phyloP scores from a whole-genome alignment of 2,329 filamentous ascomycete genomes.

The Fusarium burgessii region DNA sequence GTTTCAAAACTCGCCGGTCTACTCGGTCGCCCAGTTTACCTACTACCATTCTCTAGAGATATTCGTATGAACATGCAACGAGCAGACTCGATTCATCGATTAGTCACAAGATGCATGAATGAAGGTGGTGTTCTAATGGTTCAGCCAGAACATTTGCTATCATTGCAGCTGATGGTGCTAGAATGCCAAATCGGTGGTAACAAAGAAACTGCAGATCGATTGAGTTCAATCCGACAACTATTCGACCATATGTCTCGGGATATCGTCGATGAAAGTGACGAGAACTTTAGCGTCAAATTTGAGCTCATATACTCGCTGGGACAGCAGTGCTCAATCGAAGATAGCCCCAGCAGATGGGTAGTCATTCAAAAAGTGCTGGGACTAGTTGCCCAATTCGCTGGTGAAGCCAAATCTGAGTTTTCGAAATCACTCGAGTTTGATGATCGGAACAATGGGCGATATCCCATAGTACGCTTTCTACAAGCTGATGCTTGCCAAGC shows the following conservation, averaged over 20 bases:
- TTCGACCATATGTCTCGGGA: constrained; percentile 62
- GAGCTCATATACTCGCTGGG: constrained; percentile 75
- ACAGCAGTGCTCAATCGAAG: constrained; percentile 61
- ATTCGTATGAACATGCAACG: constrained; percentile 51
- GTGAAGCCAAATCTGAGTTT: constrained; percentile 46
- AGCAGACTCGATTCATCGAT: constrained; percentile 52
- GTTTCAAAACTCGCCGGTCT: constrained; percentile 63
- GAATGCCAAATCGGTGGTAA: constrained; percentile 57
- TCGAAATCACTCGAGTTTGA: constrained; percentile 59
- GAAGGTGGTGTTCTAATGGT: constrained; percentile 67
- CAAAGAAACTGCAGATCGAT: constrained; percentile 42
- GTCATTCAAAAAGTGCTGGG: constrained; percentile 66
- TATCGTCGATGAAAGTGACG: constrained; percentile 74
- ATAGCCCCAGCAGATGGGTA: constrained; percentile 67
- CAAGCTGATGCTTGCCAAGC: constrained; percentile 45
- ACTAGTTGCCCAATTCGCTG: constrained; percentile 53
- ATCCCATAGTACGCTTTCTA: constrained; percentile 64
- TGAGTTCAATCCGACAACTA: constrained; percentile 58
- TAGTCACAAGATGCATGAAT: constrained; percentile 60
- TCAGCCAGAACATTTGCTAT: constrained; percentile 74
- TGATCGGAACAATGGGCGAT: constrained; percentile 50
- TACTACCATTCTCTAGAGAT: constrained; percentile 69
- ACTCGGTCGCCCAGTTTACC: constrained; percentile 64
- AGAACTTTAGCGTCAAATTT: constrained; percentile 70
- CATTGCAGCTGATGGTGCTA: constrained; percentile 71